Evolutionary conservation across 495 filamentous ascomycete species (phyloP), one percentile per base, ranked within the genome.

Genomic region (Ramalina intermedia): DNA sequence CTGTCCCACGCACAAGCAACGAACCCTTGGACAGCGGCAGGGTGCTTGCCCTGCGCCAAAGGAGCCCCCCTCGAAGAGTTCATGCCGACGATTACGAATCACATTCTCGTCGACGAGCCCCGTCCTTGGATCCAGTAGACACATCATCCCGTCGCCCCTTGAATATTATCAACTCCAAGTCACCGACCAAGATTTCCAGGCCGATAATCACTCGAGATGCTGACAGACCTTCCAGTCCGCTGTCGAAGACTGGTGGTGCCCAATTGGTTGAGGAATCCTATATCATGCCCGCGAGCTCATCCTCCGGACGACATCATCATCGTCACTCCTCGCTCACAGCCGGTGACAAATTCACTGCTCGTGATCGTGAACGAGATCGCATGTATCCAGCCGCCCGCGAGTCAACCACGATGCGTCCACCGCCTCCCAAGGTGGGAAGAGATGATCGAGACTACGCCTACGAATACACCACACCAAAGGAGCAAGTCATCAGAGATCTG

Each of bases 401-500:
- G 12, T 51, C 48, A 11, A 58, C 37, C 41, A 27, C 45, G 11
- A 38, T 16, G 23, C 49, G 44, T 24, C 55, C 55, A n/a, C 9
- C 44, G 13, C 44, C 45, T 51, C 62, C 43, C 58, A 63, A 40
- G 69, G 75, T 35, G 64, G 72, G 12, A 76, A 47, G 33, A 37
- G 44, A 81, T 43, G 80, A 80, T 58, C 75, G 79, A 45, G 79
- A 81, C 37, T 70, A 79, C 37, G 78, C 78, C 1, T 86, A 80
- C 57, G 81, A 82, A 42, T 87, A 86, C 53, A 86, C 82, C 4
- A 47, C 20, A 9, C 44, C 44, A 16, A 81, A 76, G 23, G 76
- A 80, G 8, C 70, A 76, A 53, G 82, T 86, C 50, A 67, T 84
- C 43, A 81, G 78, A 33, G 71, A 82, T 37, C 78, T 78, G 41